These are phyloP conservation scores for Aspergillus sclerotioniger DNA, from an alignment of 495 filamentous ascomycete species.

Conservation along the genomic window DNA sequence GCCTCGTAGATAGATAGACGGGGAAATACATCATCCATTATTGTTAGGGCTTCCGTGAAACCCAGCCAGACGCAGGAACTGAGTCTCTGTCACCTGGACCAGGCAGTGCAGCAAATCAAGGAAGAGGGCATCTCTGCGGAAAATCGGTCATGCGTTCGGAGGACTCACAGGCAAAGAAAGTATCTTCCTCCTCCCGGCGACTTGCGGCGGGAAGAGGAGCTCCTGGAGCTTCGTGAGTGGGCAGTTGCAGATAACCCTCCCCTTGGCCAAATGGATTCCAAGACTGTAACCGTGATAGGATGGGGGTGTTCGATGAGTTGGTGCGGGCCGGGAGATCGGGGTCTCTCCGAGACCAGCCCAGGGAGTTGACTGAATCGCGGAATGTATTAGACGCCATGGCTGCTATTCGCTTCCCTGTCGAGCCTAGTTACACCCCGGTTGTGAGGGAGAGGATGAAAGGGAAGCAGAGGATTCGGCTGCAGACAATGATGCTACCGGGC, in stretches of 20 bases:
- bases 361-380: conserved; percentile 86
- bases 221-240: conserved; percentile 78
- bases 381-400: conserved; percentile 89
- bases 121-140: conserved; percentile 8
- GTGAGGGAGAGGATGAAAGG: neutral
- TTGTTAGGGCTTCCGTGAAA: conserved; percentile 21
- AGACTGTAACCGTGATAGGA: conserved; percentile 78
- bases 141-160: conserved; percentile 23
- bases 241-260: conserved; percentile 84
- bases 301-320: conserved; percentile 60
- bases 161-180: conserved; percentile 92
- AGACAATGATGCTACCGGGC: conserved; percentile 21
- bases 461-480: conserved; percentile 24
- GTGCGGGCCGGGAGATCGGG: conserved; percentile 77
- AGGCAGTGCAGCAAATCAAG: conserved; percentile 23
- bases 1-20: neutral
- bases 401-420: conserved; percentile 9
- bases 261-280: conserved; percentile 85
- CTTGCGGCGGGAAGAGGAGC: conserved; percentile 82
- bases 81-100: conserved; percentile 37
- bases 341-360: conserved; percentile 92
- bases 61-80: conserved; percentile 43
- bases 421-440: neutral
- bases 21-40: neutral
- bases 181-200: conserved; percentile 90